Evolutionary conservation across 352 stramenopile genomes (phyloP).

Genomic region (Phytophthora agathidicida): DNA sequence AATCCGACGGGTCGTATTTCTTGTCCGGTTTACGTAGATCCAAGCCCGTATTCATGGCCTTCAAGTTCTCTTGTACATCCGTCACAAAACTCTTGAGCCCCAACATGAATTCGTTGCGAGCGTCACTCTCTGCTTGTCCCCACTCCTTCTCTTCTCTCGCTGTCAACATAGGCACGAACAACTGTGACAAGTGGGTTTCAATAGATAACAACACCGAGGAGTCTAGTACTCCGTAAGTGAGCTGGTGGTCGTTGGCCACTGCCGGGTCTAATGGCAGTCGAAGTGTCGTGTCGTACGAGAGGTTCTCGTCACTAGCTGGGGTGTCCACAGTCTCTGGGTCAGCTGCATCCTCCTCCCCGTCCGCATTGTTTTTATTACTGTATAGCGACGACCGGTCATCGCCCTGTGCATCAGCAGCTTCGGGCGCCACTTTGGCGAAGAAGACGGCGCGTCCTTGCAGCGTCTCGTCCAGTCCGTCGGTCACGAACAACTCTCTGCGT

Average conservation of each 20-base stretch:
- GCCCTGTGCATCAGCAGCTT: conserved; percentile 6
- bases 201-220: conserved; percentile 72
- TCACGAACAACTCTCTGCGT: conserved; percentile 81
- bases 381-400: background rate
- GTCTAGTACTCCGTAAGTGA: conserved; percentile 77
- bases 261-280: conserved; percentile 53
- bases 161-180: conserved; percentile 69
- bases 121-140: conserved; percentile 68
- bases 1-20: conserved; percentile 71
- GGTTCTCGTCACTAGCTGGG: conserved; percentile 1
- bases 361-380: background rate
- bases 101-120: conserved; percentile 85
- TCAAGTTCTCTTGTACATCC: conserved; percentile 90
- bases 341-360: conserved; percentile 1
- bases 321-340: conserved; percentile 32
- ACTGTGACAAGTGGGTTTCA: conserved; percentile 72
- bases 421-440: conserved; percentile 68
- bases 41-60: conserved; percentile 88
- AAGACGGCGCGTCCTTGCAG: conserved; percentile 72
- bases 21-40: conserved; percentile 90
- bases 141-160: conserved; percentile 51
- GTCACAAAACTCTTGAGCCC: conserved; percentile 80
- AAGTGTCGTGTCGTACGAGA: conserved; percentile 20
- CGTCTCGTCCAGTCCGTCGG: conserved; percentile 74
- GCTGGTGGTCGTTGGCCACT: conserved; percentile 70